Percentiles rank a stretch among this genome's conserved stretches.
phyloP scores from a whole-genome alignment of 345 rosid genomes.

The Noccaea bulbosa region DNA sequence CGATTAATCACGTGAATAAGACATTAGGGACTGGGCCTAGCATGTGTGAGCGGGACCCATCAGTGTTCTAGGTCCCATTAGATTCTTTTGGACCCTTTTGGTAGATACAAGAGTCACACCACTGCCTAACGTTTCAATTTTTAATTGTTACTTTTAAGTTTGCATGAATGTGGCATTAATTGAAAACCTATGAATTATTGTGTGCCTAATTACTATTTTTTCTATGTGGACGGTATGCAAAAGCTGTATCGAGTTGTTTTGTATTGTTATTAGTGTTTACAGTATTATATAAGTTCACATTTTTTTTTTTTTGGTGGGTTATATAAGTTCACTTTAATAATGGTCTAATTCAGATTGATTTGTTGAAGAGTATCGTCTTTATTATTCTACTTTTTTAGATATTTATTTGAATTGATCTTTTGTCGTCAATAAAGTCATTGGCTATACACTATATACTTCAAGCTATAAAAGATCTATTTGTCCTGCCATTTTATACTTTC shows the following conservation, averaged over 20 bases:
- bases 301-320: too few species aligned
- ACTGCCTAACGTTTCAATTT: constrained; percentile 26
- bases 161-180: constrained; percentile 41
- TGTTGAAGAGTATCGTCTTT: constrained; percentile 33
- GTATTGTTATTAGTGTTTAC: constrained; percentile 16
- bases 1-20: constrained; percentile 33
- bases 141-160: constrained; percentile 30
- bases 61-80: not conserved
- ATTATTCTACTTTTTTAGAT: constrained; percentile 10
- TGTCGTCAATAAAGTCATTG: not conserved
- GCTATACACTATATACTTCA: not conserved
- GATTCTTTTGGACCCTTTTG: constrained; percentile 40
- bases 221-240: constrained; percentile 15
- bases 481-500: constrained; percentile 25
- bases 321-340: not conserved
- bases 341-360: not conserved
- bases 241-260: constrained; percentile 10
- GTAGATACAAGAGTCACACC: constrained; percentile 41
- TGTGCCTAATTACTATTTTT: not conserved
- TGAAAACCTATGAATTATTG: constrained; percentile 11
- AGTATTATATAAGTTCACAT: constrained; percentile 4
- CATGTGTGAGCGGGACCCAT: constrained; percentile 9
- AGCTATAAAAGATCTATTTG: not conserved
- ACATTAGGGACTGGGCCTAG: not conserved
- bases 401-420: not conserved